These are phyloP conservation scores for Coffea humblotiana DNA, from an alignment of 305 asterid species.

Conservation along the genomic window DNA sequence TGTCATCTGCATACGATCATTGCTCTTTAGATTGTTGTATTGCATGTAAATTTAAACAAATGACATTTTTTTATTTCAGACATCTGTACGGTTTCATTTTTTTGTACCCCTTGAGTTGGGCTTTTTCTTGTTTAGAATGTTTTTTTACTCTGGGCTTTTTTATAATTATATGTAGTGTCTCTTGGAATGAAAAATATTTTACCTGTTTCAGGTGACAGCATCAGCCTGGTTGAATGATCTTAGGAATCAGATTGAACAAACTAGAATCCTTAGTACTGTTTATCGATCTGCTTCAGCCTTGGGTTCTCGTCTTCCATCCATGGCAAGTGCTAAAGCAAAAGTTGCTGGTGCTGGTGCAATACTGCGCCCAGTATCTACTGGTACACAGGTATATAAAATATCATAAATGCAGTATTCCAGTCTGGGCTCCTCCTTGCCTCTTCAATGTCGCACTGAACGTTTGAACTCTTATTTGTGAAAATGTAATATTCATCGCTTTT, in stretches of 20 bases:
- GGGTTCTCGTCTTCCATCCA: slow-evolving; percentile 97
- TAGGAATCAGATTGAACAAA: slow-evolving; percentile 86
- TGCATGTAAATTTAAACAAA: no score
- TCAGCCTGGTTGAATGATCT: slow-evolving; percentile 98
- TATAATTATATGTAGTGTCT: neutral
- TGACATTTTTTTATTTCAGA: neutral
- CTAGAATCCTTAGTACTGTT: slow-evolving; percentile 89
- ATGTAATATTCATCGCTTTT: neutral
- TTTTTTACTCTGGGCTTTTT: neutral
- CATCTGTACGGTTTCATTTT: neutral
- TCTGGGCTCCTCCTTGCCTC: neutral
- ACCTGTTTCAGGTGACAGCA: slow-evolving; percentile 71
- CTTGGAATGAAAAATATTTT: slow-evolving; percentile 11
- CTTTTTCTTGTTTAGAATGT: neutral
- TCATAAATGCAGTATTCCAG: neutral
- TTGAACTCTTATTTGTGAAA: neutral
- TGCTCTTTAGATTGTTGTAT: neutral
- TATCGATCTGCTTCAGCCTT: slow-evolving; percentile 96
- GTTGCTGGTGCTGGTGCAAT: slow-evolving; percentile 98
- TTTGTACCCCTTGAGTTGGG: neutral
- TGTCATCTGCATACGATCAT: neutral
- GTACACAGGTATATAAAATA: slow-evolving; percentile 69
- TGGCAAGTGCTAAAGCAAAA: slow-evolving; percentile 88
- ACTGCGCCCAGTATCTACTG: slow-evolving; percentile 81
- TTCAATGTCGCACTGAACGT: neutral